phyloP scores from a whole-genome alignment of 176 grass and related monocot genomes.

The Oryza officinalis region DNA sequence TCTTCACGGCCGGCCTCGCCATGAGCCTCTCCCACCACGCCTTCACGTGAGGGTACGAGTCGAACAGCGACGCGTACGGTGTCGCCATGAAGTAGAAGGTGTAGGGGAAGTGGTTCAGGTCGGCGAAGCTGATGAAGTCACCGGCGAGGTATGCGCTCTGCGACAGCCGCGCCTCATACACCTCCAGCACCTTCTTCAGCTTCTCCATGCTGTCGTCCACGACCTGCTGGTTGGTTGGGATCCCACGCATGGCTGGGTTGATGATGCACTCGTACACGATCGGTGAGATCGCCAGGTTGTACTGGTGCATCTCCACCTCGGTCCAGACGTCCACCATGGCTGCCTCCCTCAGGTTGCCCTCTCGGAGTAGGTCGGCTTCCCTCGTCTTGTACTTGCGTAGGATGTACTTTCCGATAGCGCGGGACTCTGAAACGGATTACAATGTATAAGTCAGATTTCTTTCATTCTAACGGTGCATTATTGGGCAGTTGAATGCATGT shows the following conservation, averaged over 20 bases:
- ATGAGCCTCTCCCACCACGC: not conserved
- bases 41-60: not conserved
- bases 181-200: conserved; percentile 9
- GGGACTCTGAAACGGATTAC: too few species aligned
- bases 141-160: conserved; percentile 17
- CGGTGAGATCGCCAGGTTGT: not conserved
- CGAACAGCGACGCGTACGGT: not conserved
- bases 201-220: conserved; percentile 21
- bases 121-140: conserved; percentile 15
- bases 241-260: not conserved
- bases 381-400: too few species aligned
- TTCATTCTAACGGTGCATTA: too few species aligned
- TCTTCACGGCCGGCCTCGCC: not conserved
- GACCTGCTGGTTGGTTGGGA: not conserved
- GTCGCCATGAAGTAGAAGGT: conserved; percentile 18
- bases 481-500: too few species aligned
- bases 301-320: conserved; percentile 26
- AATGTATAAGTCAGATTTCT: too few species aligned
- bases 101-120: not conserved
- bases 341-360: too few species aligned
- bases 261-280: conserved; percentile 5
- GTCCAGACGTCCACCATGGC: conserved; percentile 24
- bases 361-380: too few species aligned
- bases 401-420: too few species aligned
- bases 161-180: conserved; percentile 13